Evolutionary conservation across 108 stramenopile genomes (phyloP).

Genomic region (Cyclostephanos invisitatus): DNA sequence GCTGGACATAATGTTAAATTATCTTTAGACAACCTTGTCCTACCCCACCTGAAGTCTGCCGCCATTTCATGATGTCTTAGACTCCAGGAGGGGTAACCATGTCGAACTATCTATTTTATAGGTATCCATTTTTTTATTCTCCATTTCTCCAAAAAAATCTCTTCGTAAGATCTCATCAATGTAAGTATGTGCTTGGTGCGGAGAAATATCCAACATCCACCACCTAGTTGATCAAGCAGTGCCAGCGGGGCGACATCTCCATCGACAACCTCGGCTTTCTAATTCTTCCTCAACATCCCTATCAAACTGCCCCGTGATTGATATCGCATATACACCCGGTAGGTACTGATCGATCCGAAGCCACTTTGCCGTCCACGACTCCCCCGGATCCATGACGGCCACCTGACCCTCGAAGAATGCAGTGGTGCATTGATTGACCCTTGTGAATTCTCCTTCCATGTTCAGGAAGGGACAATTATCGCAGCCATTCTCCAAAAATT

Average conservation of each 20-base stretch:
- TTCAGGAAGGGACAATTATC: conserved; percentile 92
- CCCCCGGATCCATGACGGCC: conserved; percentile 88
- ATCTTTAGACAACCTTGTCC: no score
- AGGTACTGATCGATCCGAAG: conserved; percentile 74
- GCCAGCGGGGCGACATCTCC: conserved; percentile 71
- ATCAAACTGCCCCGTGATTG: conserved; percentile 83
- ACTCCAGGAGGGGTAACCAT: no score
- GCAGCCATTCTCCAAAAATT: conserved; percentile 87
- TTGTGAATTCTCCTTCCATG: conserved; percentile 75
- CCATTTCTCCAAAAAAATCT: no score
- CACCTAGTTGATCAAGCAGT: not conserved
- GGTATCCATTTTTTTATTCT: no score
- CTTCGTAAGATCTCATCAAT: no score
- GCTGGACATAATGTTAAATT: not conserved
- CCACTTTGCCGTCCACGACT: conserved; percentile 91
- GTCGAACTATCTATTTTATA: no score
- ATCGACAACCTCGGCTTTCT: conserved; percentile 78
- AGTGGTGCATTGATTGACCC: conserved; percentile 74
- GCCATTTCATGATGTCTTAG: no score
- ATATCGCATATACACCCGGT: conserved; percentile 87
- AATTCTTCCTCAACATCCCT: conserved; percentile 85
- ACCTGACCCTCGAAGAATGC: conserved; percentile 88
- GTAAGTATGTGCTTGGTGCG: no score
- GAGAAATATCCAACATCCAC: not conserved
- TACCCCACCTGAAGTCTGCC: no score